A percentile compares a stretch with the other conserved stretches of the same genome.
These are phyloP conservation scores for Oidiodendron maius DNA, from an alignment of 495 filamentous ascomycete genomes.

Conservation along the genomic window DNA sequence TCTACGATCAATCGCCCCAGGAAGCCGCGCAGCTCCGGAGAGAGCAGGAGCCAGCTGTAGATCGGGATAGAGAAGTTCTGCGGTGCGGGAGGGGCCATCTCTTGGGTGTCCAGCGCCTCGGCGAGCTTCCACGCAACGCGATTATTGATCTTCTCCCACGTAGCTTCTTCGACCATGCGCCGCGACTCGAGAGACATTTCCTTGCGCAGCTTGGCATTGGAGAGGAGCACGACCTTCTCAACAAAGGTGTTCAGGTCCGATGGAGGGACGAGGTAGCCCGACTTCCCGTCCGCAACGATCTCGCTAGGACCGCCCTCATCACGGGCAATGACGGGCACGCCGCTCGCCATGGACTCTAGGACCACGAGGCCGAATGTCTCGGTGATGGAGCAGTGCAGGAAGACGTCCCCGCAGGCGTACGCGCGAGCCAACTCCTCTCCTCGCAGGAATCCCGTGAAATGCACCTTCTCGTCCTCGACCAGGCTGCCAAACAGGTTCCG, in stretches of 20 bases:
- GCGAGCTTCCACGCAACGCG: slow-evolving; percentile 52
- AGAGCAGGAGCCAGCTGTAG: slow-evolving; percentile 19
- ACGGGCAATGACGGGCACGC: slow-evolving; percentile 55
- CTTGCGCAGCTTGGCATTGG: slow-evolving; percentile 30
- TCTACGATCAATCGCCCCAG: slow-evolving; percentile 10
- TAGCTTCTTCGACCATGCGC: slow-evolving; percentile 48
- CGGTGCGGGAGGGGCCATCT: background rate
- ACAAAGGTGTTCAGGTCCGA: slow-evolving; percentile 48
- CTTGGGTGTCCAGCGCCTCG: slow-evolving; percentile 34
- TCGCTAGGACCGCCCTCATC: slow-evolving; percentile 61
- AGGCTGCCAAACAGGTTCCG: slow-evolving; percentile 43
- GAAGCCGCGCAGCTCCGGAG: slow-evolving; percentile 11
- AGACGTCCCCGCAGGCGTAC: slow-evolving; percentile 56
- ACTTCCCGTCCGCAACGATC: slow-evolving; percentile 47
- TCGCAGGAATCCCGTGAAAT: slow-evolving; percentile 52
- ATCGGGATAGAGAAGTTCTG: slow-evolving; percentile 14
- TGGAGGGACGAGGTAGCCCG: slow-evolving; percentile 51
- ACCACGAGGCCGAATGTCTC: slow-evolving; percentile 64
- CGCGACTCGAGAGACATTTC: slow-evolving; percentile 36
- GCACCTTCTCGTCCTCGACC: slow-evolving; percentile 36
- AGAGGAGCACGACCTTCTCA: slow-evolving; percentile 33
- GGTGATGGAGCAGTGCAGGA: slow-evolving; percentile 59
- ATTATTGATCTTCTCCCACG: slow-evolving; percentile 60
- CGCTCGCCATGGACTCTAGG: slow-evolving; percentile 60
- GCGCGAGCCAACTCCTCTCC: slow-evolving; percentile 47